These are phyloP conservation scores for Remersonia thermophila DNA, from an alignment of 2,329 filamentous ascomycete genomes.

Conservation along the genomic window DNA sequence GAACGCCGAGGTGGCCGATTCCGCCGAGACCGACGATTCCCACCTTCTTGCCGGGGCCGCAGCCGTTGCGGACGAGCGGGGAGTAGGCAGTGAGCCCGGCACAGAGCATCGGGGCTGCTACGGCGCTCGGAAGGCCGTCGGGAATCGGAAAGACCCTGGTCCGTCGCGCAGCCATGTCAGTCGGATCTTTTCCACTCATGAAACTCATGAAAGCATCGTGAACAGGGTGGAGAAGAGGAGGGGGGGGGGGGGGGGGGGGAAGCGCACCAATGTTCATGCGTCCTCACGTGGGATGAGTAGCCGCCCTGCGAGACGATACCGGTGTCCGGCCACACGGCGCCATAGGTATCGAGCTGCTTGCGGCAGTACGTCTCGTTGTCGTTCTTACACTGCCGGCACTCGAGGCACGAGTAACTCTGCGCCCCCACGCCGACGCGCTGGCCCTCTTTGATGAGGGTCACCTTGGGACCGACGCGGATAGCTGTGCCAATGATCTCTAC, in stretches of 20 bases:
- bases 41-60: conserved; percentile 67
- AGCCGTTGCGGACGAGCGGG: conserved; percentile 63
- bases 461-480: conserved; percentile 53
- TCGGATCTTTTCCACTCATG: neutral
- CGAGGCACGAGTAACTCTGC: conserved; percentile 51
- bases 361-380: conserved; percentile 58
- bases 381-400: conserved; percentile 52
- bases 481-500: conserved; percentile 58
- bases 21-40: conserved; percentile 63
- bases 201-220: neutral
- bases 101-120: conserved; percentile 72
- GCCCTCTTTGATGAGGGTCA: conserved; percentile 46
- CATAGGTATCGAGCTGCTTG: conserved; percentile 49
- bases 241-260: too few relatives aligned
- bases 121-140: conserved; percentile 47
- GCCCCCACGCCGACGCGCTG: conserved; percentile 58
- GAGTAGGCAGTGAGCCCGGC: conserved; percentile 72
- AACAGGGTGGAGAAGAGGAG: too few relatives aligned
- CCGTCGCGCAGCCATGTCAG: too few relatives aligned
- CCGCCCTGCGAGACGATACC: conserved; percentile 49
- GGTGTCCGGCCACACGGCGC: conserved; percentile 35
- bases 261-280: conserved; percentile 59
- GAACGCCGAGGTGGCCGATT: conserved; percentile 57
- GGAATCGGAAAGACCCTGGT: conserved; percentile 58
- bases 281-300: conserved; percentile 26